Evolutionary conservation across 2,329 filamentous ascomycete species (phyloP).

Genomic region (Blastomyces emzantsi): DNA sequence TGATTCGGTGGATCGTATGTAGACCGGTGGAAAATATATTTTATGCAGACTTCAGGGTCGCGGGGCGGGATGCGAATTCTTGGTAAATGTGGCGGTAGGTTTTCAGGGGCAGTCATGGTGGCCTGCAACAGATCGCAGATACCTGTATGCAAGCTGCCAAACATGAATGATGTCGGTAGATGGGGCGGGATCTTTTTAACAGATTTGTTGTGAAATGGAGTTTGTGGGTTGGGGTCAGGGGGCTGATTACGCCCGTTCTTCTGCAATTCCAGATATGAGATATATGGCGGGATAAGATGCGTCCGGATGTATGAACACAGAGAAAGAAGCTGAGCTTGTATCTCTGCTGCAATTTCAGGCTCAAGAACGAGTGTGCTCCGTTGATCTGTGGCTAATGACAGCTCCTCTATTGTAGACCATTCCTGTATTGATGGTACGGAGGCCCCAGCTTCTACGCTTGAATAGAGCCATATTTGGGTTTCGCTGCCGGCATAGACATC

Average conservation of each 20-base stretch:
- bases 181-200: conserved; percentile 22
- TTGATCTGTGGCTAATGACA: neutral
- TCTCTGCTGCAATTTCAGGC: conserved; percentile 6
- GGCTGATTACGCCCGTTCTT: conserved; percentile 3
- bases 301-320: conserved; percentile 23
- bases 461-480: conserved; percentile 37
- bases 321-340: conserved; percentile 23
- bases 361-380: neutral
- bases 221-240: neutral
- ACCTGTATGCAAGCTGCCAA: conserved; percentile 31
- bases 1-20: conserved; percentile 13
- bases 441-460: conserved; percentile 29
- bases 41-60: conserved; percentile 27
- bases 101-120: conserved; percentile 16
- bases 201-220: neutral
- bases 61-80: conserved; percentile 21
- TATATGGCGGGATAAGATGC: conserved; percentile 23
- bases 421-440: neutral
- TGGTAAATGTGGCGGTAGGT: conserved; percentile 18
- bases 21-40: conserved; percentile 28
- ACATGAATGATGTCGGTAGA: conserved; percentile 25
- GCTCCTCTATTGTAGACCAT: neutral
- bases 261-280: conserved; percentile 15
- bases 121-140: conserved; percentile 23
- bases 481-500: conserved; percentile 32